Evolutionary conservation across 2,329 filamentous ascomycete species (phyloP).

Genomic region (Cladophialophora immunda): DNA sequence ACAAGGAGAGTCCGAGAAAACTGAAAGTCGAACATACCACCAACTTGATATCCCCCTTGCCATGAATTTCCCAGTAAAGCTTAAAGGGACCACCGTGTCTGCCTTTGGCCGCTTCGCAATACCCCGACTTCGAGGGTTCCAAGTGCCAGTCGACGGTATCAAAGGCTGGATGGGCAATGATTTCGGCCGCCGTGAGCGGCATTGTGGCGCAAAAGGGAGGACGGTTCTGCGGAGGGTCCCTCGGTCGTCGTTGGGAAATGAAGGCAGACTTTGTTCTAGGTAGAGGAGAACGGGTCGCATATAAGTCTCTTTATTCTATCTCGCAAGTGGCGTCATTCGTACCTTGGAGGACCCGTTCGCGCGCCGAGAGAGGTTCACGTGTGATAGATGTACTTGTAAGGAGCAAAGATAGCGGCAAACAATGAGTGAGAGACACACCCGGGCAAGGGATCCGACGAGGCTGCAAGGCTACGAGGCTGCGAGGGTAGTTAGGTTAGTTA

Average conservation of each 20-base stretch:
- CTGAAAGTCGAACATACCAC: slow-evolving; percentile 65
- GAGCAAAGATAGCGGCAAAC: neutral
- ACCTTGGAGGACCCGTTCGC: neutral
- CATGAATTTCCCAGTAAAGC: slow-evolving; percentile 82
- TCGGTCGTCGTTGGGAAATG: neutral
- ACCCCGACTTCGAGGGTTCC: slow-evolving; percentile 69
- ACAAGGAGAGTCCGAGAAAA: neutral
- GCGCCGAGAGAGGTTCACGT: no score
- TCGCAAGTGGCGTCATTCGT: neutral
- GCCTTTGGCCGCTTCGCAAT: slow-evolving; percentile 69
- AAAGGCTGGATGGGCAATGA: slow-evolving; percentile 47
- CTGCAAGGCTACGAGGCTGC: neutral
- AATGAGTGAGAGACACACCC: neutral
- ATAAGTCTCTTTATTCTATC: neutral
- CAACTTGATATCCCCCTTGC: slow-evolving; percentile 74
- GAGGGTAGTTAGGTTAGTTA: no score
- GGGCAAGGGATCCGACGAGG: neutral
- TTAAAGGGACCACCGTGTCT: slow-evolving; percentile 76
- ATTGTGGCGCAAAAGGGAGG: no score
- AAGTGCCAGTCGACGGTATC: slow-evolving; percentile 55
- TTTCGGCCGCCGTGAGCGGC: slow-evolving; percentile 45
- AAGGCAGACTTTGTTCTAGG: neutral
- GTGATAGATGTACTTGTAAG: no score
- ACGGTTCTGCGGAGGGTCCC: no score
- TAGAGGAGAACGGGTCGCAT: neutral